Base-by-base conservation (phyloP, 768 basidiomycete genomes). In the Artomyces pyxidatus region DNA sequence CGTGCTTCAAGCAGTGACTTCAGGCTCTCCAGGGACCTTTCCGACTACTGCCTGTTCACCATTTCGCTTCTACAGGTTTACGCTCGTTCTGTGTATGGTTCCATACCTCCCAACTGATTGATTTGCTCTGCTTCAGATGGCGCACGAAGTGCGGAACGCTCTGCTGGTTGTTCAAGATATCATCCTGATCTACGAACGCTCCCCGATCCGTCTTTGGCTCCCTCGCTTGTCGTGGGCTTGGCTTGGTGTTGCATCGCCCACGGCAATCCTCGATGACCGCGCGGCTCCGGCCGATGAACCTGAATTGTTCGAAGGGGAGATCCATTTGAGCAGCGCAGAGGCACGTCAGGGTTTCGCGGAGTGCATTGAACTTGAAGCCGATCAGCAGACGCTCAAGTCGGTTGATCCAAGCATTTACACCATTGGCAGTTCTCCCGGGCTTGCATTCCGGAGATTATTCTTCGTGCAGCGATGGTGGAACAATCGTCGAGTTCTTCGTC, bases 31-130 rank as follows among this genome's bases (percentile, higher is more conserved):
- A 56, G 55, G 40, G 64, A 68, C 40, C 58, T 64, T 1, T 63
- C 62, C 22, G 65, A 70, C 37, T 56, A 67, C 29, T 71, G 68
- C 51, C 61, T 71, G 14, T 69, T 70, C 40, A 65, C 70, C 55
- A 70, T 71, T 25, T 72, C 72, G 3, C 52, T 74, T 23, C 56
- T 75, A n/a, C 72, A 75, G 67, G 73, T 73, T 49, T 37, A 59
- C 37, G 6, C 23, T 21, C 25, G 32, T 35, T 12, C 32, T 8
- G 32, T 35, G 17, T 35, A 35, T 14, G 32, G 12, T 6, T 14
- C 17, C 7, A 17, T 41, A 28, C 19, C 42, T 47, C 41, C 30
- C 29, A 14, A 26, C 25, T 14, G 12, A 25, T 28, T 42, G 37
- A 50, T 27, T 11, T 27, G 19, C 44, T n/a, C n/a, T n/a, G n/a